Evolutionary conservation across 225 moss, liverwort and hornwort species (phyloP).

Genomic region (Bryoerythrophyllum caledonicum): DNA sequence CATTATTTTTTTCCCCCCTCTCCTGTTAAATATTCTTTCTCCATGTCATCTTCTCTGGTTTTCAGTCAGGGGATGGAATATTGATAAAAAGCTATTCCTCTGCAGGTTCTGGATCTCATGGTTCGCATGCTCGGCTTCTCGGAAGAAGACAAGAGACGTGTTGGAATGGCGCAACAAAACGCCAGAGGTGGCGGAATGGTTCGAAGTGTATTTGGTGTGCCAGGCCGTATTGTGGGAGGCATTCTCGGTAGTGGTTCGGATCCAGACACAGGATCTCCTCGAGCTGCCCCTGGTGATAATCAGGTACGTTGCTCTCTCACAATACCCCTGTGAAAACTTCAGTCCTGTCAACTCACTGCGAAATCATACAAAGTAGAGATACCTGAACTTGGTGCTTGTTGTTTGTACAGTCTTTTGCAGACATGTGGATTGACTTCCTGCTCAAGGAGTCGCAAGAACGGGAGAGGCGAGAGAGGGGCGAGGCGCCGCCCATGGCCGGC

Average conservation of each 20-base stretch:
- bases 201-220: conserved; percentile 87
- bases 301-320: conserved; percentile 48
- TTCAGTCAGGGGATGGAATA: background rate
- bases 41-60: conserved; percentile 8
- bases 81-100: background rate
- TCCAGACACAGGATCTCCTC: conserved; percentile 52
- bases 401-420: conserved; percentile 89
- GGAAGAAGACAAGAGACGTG: conserved; percentile 88
- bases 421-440: conserved; percentile 95
- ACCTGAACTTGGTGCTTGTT: background rate
- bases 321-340: background rate
- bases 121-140: conserved; percentile 98
- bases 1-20: background rate
- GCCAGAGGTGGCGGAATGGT: conserved; percentile 89
- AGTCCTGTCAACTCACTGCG: background rate
- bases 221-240: conserved; percentile 91
- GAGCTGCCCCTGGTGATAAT: conserved; percentile 66
- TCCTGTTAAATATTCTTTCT: background rate
- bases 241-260: conserved; percentile 75
- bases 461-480: conserved; percentile 87
- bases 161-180: conserved; percentile 86
- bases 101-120: conserved; percentile 96
- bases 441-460: conserved; percentile 96
- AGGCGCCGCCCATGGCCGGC: conserved; percentile 40
- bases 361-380: no score